Evolutionary conservation across 2,329 filamentous ascomycete species (phyloP).

Genomic region (Elsinoe arachidis): DNA sequence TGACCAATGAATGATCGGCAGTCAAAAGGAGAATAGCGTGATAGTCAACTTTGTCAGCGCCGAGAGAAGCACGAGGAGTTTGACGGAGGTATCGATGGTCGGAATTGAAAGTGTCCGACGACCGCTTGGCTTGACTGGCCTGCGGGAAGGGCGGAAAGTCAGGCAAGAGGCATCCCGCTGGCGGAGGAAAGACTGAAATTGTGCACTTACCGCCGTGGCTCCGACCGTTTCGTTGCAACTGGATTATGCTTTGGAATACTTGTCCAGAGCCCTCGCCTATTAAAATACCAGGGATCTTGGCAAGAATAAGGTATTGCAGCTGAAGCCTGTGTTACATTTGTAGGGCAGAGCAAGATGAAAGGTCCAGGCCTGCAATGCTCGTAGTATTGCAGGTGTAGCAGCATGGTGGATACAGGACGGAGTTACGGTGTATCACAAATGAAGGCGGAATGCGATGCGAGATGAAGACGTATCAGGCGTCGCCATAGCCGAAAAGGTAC

Average conservation of each 20-base stretch:
- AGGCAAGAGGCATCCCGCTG: not conserved
- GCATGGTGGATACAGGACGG: not conserved
- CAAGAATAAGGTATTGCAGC: not conserved
- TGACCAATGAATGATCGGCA: not conserved
- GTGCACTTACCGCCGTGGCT: not conserved
- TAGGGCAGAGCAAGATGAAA: not conserved
- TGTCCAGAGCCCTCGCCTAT: not conserved
- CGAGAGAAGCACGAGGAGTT: not conserved
- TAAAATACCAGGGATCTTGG: not conserved
- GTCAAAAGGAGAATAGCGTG: not conserved
- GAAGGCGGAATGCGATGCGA: not conserved
- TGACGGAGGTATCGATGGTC: not conserved
- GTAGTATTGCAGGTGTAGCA: not conserved
- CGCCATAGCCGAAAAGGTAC: not conserved
- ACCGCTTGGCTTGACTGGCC: not conserved
- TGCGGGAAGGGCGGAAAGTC: not conserved
- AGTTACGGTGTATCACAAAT: not conserved
- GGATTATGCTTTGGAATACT: slow-evolving; percentile 1
- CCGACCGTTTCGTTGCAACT: not conserved
- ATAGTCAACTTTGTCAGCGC: not conserved
- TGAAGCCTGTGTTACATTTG: not conserved
- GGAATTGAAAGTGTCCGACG: not conserved
- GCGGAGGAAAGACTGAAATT: not conserved
- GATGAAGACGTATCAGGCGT: slow-evolving; percentile 8
- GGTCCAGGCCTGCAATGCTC: not conserved